A percentile compares a stretch with the other conserved stretches of the same genome.
Evolutionary conservation across 306 rosid species (phyloP).

Genomic region (Ammopiptanthus mongolicus): DNA sequence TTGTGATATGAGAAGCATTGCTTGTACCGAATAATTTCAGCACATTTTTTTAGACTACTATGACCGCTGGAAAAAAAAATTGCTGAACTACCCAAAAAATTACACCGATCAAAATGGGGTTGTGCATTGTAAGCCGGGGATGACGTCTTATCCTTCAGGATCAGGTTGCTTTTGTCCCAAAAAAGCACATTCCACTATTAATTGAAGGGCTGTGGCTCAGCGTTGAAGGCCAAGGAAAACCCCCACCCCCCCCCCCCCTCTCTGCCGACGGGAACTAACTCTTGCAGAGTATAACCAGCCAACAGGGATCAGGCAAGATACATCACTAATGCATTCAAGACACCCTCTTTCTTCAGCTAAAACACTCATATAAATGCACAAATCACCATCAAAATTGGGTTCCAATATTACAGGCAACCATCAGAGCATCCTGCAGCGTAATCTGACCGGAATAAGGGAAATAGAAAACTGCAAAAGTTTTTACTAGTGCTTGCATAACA

Average conservation of each 20-base stretch:
- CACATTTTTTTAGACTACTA: no score
- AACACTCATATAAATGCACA: background rate
- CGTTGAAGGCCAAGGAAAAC: background rate
- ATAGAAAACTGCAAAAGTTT: background rate
- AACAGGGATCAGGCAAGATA: background rate
- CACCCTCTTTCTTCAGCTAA: background rate
- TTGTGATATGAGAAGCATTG: no score
- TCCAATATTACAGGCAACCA: background rate
- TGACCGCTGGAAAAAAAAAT: no score
- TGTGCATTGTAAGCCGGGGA: no score
- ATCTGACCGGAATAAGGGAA: background rate
- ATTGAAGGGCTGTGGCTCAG: no score
- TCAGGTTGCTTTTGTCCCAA: no score
- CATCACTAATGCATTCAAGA: background rate
- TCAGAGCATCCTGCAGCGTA: background rate
- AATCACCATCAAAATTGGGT: background rate
- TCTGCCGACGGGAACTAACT: background rate
- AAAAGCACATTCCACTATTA: no score
- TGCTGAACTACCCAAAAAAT: no score
- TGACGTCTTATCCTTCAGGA: no score
- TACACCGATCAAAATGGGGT: no score
- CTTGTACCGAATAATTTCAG: no score
- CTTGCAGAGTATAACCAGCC: background rate
- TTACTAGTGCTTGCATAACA: background rate
- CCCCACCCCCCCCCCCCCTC: no score